Base-by-base conservation (phyloP, 805 yeast genomes). In the Cyberlindnera euphorbiiphila region DNA sequence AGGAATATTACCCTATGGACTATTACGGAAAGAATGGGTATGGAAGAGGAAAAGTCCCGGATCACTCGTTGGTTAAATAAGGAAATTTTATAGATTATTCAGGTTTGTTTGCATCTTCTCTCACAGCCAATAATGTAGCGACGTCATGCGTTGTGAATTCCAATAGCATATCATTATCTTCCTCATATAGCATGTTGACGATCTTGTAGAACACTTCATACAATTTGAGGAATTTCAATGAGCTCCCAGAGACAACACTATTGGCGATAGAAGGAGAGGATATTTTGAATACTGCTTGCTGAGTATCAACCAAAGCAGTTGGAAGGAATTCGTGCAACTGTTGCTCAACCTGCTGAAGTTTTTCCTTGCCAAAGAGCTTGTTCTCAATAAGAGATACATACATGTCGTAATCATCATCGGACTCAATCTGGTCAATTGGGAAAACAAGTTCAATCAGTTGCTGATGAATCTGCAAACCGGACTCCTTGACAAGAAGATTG, bases 11-110 rank as follows among this genome's bases (percentile, higher is more conserved):
- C 56, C 97, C 97, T 9, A 93, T 93, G 98, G 98, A 93, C 58
- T 93, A 91, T 58, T 93, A 93, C 56, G 78, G 82, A 7, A 74
- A 74, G 49, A 85, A 87, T 35, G 98, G 98, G 1, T 89, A 88
- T 53, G 97, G 97, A 9, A 71, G 97, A 47, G 97, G 96, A 6
- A 68, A 76, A 48, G 56, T 71, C 9, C 96, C 96, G 1, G 51
- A 64, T 35, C 74, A 62, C 22, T 39, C 46, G 2, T 15, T 29
- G 21, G 46, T 42, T 20, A 23, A 33, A 18, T 37, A 20, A 39
- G 6, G 6, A 12, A 8, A 28, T 10, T 7, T 28, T n/a, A n/a
- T n/a, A n/a, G n/a, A n/a, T n/a, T 16, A 27, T 26, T 15, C 15
- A 14, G 13, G 25, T 23, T 37, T 47, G 30, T 45, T 45, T 15